A percentile compares a stretch with the other conserved stretches of the same genome.
Conservation (phyloP, 768 basidiomycete genomes). For the Mycena belliarum region DNA sequence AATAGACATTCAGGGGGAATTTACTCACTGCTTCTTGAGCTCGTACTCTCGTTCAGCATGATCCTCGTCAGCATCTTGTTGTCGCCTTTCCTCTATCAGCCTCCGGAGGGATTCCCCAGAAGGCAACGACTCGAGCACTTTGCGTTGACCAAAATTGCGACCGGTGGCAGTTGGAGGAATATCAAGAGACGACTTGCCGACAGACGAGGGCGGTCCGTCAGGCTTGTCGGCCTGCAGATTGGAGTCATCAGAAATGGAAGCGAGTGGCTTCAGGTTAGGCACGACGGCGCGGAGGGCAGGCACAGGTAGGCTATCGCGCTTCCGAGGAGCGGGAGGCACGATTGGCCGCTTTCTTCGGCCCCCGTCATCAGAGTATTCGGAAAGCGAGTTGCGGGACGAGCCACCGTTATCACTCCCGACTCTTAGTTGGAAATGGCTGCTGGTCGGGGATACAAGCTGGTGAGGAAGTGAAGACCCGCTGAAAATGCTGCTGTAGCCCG, state of each 20-base stretch:
- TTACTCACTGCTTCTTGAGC: slow-evolving; percentile 51
- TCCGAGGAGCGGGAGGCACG: slow-evolving; percentile 5
- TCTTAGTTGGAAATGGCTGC: slow-evolving; percentile 40
- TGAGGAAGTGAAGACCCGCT: slow-evolving; percentile 36
- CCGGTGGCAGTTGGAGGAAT: slow-evolving; percentile 15
- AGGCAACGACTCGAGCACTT: slow-evolving; percentile 30
- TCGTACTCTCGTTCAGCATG: slow-evolving; percentile 59
- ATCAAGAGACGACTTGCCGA: slow-evolving; percentile 1
- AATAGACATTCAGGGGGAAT: neutral
- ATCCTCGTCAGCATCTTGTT: slow-evolving; percentile 47
- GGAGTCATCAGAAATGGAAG: slow-evolving; percentile 4
- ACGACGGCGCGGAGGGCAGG: slow-evolving; percentile 1
- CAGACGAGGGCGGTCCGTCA: neutral
- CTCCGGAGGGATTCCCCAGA: slow-evolving; percentile 26
- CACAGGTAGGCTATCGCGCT: slow-evolving; percentile 10
- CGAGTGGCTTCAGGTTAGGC: too few species aligned
- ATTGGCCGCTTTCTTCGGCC: slow-evolving; percentile 11
- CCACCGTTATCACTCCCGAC: slow-evolving; percentile 48
- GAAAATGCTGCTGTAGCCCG: slow-evolving; percentile 41
- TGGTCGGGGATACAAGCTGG: slow-evolving; percentile 43
- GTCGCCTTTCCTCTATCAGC: slow-evolving; percentile 35
- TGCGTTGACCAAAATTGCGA: slow-evolving; percentile 15
- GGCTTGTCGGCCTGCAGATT: neutral
- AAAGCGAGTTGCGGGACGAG: slow-evolving; percentile 33
- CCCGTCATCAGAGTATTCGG: slow-evolving; percentile 36